Evolutionary conservation across 192 early-diverging fungal species (phyloP), one percentile per base, ranked within the genome.

Genomic region (Coemansia sp.): DNA sequence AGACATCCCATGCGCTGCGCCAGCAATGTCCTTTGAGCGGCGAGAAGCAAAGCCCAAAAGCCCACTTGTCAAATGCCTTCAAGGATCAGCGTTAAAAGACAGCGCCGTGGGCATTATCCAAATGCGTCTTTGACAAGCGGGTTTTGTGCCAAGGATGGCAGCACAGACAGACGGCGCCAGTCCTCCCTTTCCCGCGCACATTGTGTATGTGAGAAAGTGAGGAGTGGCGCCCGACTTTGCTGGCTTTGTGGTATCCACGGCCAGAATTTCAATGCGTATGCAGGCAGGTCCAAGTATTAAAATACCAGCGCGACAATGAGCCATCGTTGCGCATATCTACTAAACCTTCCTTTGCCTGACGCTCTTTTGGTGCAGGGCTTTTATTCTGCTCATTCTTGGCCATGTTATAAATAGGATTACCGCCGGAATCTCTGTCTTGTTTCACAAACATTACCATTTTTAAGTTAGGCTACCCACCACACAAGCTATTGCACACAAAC

Each of bases 251-350:
- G 22, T 54, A 27, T 30, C 22, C 39, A 46, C 39, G 17, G 39
- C 39, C 17, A 17, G 39, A 17, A 46, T 46, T 52, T 53, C 51
- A 63, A 63, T 63, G 61, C 27, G 11, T n/a, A 59, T 22, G 25
- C 57, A 59, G 14, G 20, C 32, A 3, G 33, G 30, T 3, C 22
- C 60, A 61, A 51, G 60, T 39, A 51, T 39, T 61, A 61, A 56
- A 46, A 59, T 24, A 52, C 51, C 29, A 20, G 39, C 50, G 33
- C 39, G 30, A 53, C 61, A 63, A 63, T 63, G 61, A 46, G 50
- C 30, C 61, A 51, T 63, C 61, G 51, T 63, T 63, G 51, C 53
- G 61, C 61, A 51, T 63, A 63, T 63, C 42, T 31, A 52, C 61
- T 63, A 63, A 63, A 63, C 21, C 17, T 19, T 4, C 5, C 42